Percentiles rank a stretch among this genome's conserved stretches.
These are phyloP conservation scores for Escovopsis sp. DNA, from an alignment of 2,329 filamentous ascomycete species.

Conservation along the genomic window DNA sequence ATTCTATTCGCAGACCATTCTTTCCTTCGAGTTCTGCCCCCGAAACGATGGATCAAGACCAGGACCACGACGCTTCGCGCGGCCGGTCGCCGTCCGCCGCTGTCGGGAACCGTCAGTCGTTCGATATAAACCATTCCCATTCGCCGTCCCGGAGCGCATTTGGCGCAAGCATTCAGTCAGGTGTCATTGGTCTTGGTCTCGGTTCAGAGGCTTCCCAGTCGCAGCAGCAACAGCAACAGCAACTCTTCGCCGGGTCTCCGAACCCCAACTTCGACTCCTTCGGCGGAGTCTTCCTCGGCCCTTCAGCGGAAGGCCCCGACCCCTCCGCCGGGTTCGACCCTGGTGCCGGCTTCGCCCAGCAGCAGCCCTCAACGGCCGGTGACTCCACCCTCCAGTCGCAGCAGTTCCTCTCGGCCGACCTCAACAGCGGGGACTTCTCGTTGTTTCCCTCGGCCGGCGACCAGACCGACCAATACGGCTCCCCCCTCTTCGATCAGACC, in stretches of 20 bases:
- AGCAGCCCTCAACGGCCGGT: constrained; percentile 19
- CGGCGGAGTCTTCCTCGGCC: constrained; percentile 33
- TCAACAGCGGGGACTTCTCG: constrained; percentile 43
- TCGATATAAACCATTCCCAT: constrained; percentile 54
- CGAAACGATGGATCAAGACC: constrained; percentile 27
- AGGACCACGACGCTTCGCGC: constrained; percentile 27
- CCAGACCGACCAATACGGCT: constrained; percentile 41
- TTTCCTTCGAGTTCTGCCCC: neutral
- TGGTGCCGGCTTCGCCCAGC: constrained; percentile 29
- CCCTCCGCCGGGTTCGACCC: constrained; percentile 24
- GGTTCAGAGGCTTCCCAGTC: constrained; percentile 43
- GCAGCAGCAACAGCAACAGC: constrained; percentile 20
- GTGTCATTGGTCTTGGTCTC: constrained; percentile 30
- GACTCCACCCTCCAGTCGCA: constrained; percentile 27
- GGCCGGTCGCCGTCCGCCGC: constrained; percentile 45
- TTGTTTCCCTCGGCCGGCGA: constrained; percentile 43
- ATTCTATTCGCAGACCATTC: constrained; percentile 1
- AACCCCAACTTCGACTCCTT: constrained; percentile 27
- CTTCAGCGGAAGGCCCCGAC: constrained; percentile 24
- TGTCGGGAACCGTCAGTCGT: constrained; percentile 33
- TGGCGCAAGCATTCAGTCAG: constrained; percentile 24
- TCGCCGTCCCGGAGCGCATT: constrained; percentile 46
- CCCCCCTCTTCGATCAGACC: constrained; percentile 41
- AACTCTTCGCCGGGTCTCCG: constrained; percentile 14
- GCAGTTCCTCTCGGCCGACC: constrained; percentile 34